Percentiles rank a stretch among this genome's conserved stretches.
These are phyloP conservation scores for Heracleum sosnowskyi DNA, from an alignment of 129 eudicot species.

Conservation along the genomic window DNA sequence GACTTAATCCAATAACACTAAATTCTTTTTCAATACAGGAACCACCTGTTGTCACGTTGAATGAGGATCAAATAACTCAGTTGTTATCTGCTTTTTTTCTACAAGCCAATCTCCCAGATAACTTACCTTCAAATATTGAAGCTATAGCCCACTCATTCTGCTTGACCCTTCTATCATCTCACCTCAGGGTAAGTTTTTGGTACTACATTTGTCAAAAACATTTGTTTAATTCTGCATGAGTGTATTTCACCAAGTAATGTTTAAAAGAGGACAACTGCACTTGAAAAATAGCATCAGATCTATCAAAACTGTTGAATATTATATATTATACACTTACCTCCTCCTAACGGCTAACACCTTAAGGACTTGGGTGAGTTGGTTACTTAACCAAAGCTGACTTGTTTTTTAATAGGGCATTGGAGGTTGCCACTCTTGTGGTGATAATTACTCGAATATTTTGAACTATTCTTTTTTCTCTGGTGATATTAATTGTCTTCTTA, in stretches of 20 bases:
- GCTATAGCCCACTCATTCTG: slow-evolving; percentile 89
- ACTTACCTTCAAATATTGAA: slow-evolving; percentile 70
- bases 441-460: not conserved
- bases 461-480: not conserved
- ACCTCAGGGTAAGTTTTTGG: slow-evolving; percentile 37
- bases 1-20: not conserved
- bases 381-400: not conserved
- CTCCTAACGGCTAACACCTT: too few relatives aligned
- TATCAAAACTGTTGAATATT: not conserved
- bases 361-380: not conserved
- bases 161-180: slow-evolving; percentile 56
- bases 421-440: not conserved
- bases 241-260: not conserved
- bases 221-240: not conserved
- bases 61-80: slow-evolving; percentile 77
- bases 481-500: not conserved
- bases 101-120: slow-evolving; percentile 84
- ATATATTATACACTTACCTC: too few relatives aligned
- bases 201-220: not conserved
- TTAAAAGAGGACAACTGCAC: not conserved
- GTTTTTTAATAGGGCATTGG: not conserved
- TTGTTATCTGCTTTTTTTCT: slow-evolving; percentile 80
- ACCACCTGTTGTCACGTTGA: slow-evolving; percentile 53
- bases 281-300: not conserved
- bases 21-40: slow-evolving; percentile 43